A percentile compares a stretch with the other conserved stretches of the same genome.
Conservation (phyloP, 2,329 filamentous ascomycete species). For the Aspergillus brunneoviolaceus region DNA sequence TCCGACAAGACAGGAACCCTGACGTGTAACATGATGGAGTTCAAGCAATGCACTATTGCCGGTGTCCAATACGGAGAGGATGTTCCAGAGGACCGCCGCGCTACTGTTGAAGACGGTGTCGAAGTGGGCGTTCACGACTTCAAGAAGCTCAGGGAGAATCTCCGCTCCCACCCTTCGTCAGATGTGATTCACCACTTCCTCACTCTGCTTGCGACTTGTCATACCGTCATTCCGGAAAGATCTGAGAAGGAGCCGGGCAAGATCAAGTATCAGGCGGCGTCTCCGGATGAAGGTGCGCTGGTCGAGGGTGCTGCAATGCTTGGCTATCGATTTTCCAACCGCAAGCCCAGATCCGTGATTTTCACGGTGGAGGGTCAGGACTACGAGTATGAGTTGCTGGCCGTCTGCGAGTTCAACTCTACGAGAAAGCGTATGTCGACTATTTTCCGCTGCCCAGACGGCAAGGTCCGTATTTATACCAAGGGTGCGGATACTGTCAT, state of each 20-base stretch:
- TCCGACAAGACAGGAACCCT: slow-evolving; percentile 96
- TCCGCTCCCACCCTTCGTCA: slow-evolving; percentile 59
- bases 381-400: slow-evolving; percentile 83
- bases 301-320: slow-evolving; percentile 84
- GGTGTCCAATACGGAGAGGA: slow-evolving; percentile 93
- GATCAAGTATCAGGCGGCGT: slow-evolving; percentile 98
- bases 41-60: slow-evolving; percentile 88
- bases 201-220: slow-evolving; percentile 81
- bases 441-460: slow-evolving; percentile 93
- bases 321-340: slow-evolving; percentile 86
- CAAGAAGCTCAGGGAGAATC: slow-evolving; percentile 69
- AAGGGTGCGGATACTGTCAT: slow-evolving; percentile 99
- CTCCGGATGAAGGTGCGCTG: slow-evolving; percentile 93
- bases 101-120: slow-evolving; percentile 72
- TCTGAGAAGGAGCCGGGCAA: slow-evolving; percentile 71
- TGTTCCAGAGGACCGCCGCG: slow-evolving; percentile 83
- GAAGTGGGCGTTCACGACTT: slow-evolving; percentile 84
- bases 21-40: slow-evolving; percentile 99
- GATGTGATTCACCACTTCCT: slow-evolving; percentile 80
- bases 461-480: slow-evolving; percentile 88
- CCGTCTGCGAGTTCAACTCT: slow-evolving; percentile 99
- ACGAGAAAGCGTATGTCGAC: slow-evolving; percentile 97
- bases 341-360: slow-evolving; percentile 84
- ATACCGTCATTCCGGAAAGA: slow-evolving; percentile 94
- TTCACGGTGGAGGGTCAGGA: slow-evolving; percentile 73